Base-by-base conservation (phyloP, 1,139 yeast species). In the Meyerozyma athensensis region DNA sequence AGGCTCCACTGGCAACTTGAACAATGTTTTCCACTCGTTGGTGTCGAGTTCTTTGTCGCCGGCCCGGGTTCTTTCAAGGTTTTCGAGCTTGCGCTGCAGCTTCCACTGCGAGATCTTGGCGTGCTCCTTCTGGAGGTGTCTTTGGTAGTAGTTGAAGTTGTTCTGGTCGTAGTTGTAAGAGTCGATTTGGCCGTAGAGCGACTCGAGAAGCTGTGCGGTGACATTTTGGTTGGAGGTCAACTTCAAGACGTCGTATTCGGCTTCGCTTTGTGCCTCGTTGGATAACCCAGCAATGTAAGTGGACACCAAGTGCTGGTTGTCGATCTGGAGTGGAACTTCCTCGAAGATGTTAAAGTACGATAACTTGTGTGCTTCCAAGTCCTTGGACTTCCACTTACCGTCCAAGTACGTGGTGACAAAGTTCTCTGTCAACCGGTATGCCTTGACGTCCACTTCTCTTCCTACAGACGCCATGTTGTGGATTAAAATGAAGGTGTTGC, bases 71-170 rank as follows among this genome's bases (percentile, higher is more conserved):
- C 86, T 73, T 48, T 74, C 77, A 38, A 73, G 69, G 59, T 84
- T 83, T 52, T 83, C 92, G 44, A 75, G 69, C 61, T 77, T 77
- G 56, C 87, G 68, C 61, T 77, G 80, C 53, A 77, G 81, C 40
- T 56, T 56, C 92, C 94, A 85, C 59, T 81, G 87, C 46, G 73
- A 70, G 46, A 85, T 74, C 66, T 81, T 84, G 43, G 79, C 64
- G 57, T 72, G 71, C 56, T 86, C 95, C 58, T 89, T 77, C 38
- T 81, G 77, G 47, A 78, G 68, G 53, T 79, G 82, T 66, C 95
- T 79, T 65, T 85, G 95, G 67, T 80, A 86, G 60, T 81, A 81
- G 66, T 85, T 85, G 69, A 83, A 81, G 63, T 82, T 85, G 50
- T 84, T 82, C 58, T 85, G 86, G 55, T 85, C 94, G 54, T 81